These are phyloP conservation scores for Candida sojae DNA, from an alignment of 1,139 yeast genomes.

Conservation along the genomic window DNA sequence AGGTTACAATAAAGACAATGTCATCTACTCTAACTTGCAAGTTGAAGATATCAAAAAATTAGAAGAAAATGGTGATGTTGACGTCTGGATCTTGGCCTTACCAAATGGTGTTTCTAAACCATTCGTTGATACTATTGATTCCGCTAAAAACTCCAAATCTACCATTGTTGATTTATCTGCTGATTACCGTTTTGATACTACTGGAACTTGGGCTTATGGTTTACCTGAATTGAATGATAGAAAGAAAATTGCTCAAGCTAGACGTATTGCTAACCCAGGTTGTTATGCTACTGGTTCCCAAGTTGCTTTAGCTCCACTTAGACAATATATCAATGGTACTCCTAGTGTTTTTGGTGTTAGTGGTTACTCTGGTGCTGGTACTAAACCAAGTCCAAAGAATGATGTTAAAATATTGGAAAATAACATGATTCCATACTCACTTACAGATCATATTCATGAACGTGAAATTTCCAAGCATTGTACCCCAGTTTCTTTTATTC, in stretches of 20 bases:
- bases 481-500: constrained; percentile 80
- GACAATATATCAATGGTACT: constrained; percentile 59
- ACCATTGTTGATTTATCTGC: constrained; percentile 93
- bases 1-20: constrained; percentile 81
- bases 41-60: constrained; percentile 80
- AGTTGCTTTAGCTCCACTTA: constrained; percentile 84
- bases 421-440: constrained; percentile 90
- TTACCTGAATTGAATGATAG: constrained; percentile 82
- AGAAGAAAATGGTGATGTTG: constrained; percentile 78
- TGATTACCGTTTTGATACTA: constrained; percentile 88
- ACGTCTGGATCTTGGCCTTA: constrained; percentile 98
- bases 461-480: constrained; percentile 83
- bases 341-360: constrained; percentile 94
- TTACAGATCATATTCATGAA: constrained; percentile 97
- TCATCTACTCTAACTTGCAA: constrained; percentile 82
- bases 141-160: constrained; percentile 58
- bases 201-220: constrained; percentile 91
- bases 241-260: constrained; percentile 64
- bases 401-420: constrained; percentile 72
- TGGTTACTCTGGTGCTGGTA: constrained; percentile 99
- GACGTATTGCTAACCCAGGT: constrained; percentile 93
- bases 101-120: constrained; percentile 99
- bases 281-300: constrained; percentile 99
- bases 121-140: constrained; percentile 89
- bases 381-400: constrained; percentile 96